Conservation (phyloP, 1,284 basidiomycete genomes). For the Apiotrichum gamsii region DNA sequence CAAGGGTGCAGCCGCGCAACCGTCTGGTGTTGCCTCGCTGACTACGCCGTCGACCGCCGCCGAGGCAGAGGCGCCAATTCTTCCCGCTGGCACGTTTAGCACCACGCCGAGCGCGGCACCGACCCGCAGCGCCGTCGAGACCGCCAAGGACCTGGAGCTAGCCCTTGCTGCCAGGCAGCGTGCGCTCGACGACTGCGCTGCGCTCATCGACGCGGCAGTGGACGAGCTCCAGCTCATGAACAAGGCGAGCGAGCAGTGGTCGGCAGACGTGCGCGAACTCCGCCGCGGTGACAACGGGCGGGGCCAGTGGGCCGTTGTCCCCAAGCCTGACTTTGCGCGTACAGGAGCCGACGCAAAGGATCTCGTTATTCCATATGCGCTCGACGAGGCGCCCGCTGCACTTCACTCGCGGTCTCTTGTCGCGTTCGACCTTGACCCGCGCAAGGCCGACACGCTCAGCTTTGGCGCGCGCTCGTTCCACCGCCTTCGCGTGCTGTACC, state of each 20-base stretch:
- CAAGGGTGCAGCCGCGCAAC: background rate
- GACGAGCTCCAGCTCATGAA: conserved; percentile 36
- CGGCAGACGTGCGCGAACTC: conserved; percentile 26
- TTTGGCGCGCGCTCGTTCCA: conserved; percentile 32
- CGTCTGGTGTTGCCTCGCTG: background rate
- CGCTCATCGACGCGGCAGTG: conserved; percentile 39
- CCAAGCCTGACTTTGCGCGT: conserved; percentile 39
- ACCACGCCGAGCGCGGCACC: conserved; percentile 17
- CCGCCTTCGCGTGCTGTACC: conserved; percentile 26
- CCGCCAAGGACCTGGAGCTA: conserved; percentile 28
- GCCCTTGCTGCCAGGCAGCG: conserved; percentile 33
- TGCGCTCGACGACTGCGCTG: conserved; percentile 36
- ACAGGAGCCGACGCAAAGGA: conserved; percentile 34
- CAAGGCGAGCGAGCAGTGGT: conserved; percentile 29
- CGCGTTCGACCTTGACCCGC: conserved; percentile 41
- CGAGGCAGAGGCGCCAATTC: conserved; percentile 27
- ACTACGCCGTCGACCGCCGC: background rate
- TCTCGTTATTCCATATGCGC: conserved; percentile 44
- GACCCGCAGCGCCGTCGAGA: background rate
- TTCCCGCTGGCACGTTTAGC: conserved; percentile 30
- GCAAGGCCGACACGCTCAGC: conserved; percentile 26
- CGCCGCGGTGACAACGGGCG: conserved; percentile 23
- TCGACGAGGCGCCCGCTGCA: conserved; percentile 36
- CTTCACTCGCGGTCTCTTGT: conserved; percentile 34
- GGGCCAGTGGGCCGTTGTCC: conserved; percentile 38